Conservation (phyloP, 345 rosid genomes). For the Eucalyptus regnans region DNA sequence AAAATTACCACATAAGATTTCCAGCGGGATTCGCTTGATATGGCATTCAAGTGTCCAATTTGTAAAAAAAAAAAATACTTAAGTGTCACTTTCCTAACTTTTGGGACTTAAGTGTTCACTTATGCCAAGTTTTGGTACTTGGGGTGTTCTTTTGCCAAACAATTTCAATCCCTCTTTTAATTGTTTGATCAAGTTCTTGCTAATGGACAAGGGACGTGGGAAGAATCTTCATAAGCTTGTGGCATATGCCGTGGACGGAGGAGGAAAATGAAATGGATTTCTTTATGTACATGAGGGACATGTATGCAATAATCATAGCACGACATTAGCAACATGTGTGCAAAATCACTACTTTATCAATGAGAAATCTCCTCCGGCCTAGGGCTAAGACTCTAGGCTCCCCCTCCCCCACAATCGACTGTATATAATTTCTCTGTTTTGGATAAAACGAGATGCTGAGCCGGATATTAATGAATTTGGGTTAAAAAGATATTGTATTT, state of each 20-base stretch:
- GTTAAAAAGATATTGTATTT: background rate
- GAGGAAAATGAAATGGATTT: background rate
- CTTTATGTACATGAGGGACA: background rate
- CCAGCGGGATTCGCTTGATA: fast-evolving
- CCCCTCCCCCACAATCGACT: background rate
- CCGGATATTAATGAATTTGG: background rate
- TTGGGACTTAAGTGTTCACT: too few relatives aligned
- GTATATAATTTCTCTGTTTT: background rate
- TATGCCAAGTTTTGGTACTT: too few relatives aligned
- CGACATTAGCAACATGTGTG: background rate
- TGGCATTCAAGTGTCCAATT: fast-evolving
- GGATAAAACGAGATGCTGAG: background rate
- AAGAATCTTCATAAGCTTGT: background rate
- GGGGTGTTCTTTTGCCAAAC: background rate
- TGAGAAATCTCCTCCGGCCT: background rate
- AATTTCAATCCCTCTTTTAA: background rate
- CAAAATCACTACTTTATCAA: background rate
- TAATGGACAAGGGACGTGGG: background rate
- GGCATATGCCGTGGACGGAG: background rate
- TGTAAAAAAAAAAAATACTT: too few relatives aligned
- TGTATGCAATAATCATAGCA: background rate
- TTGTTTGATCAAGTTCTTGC: background rate
- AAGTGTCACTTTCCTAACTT: too few relatives aligned
- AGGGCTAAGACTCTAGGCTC: background rate
- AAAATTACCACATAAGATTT: fast-evolving